Base-by-base conservation (phyloP, 164 flowering plant species). In the Vitis cinerea region DNA sequence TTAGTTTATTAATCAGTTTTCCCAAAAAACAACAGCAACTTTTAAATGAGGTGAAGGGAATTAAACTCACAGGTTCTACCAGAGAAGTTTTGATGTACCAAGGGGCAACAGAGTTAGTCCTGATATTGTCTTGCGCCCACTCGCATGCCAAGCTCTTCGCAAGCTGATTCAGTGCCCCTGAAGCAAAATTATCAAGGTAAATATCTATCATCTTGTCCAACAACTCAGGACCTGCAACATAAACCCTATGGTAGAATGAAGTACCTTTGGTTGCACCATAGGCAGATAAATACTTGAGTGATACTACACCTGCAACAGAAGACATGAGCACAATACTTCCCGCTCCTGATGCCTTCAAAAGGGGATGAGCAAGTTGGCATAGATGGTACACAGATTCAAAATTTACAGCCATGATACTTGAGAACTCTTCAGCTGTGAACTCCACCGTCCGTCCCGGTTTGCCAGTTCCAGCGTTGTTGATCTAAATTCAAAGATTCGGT, bases 361-460 rank as follows among this genome's bases (percentile, higher is more conserved):
- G 83, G 55, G 90, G 87, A 75, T 87, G 74, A 5, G 87, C 81
- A 61, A 87, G 84, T 71, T 88, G 92, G 72, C 81, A 67, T 47
- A 86, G 17, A 63, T 83, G 86, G 76, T 67, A 83, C 50, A 79
- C 76, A 9, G 90, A 79, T 53, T 81, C 88, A 15, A 88, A 74
- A 56, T 86, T 86, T 50, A 86, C 81, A 2, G 64, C 23, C 83
- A 86, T 76, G 17, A 83, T 10, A 15, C 10, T 15, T 1, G 86
- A 76, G n/a, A 69, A 62, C 1, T 87, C 91, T 57, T 85, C 83
- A 9, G 77, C 66, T 47, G 82, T 78, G 68, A 50, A 80, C 9
- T 84, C 88, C 0, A 57, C 31, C 7, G 78, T 80, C 44, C 80
- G 75, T 63, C 83, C 84, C 61, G 59, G 27, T 12, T 78, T 67